Conservation (phyloP, 768 basidiomycete genomes). For the Asterophora lycoperdoides region DNA sequence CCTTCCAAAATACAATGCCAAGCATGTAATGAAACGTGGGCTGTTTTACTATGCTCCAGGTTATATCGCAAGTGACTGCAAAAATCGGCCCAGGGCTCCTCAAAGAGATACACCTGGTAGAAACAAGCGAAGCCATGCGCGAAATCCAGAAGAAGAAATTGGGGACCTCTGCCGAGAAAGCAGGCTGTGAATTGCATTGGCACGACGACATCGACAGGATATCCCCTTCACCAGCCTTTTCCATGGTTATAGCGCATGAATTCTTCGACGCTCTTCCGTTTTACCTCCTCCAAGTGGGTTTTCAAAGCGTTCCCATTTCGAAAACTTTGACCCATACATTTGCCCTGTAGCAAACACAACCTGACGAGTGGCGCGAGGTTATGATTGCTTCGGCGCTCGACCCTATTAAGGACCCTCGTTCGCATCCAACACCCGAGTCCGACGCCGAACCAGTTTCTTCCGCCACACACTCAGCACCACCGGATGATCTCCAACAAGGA, state of each 20-base stretch:
- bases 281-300: conserved; percentile 75
- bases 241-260: conserved; percentile 90
- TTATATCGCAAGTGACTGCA: conserved; percentile 44
- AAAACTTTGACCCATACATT: background rate
- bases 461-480: background rate
- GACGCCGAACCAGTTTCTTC: background rate
- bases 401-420: conserved; percentile 15
- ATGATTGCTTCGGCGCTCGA: conserved; percentile 50
- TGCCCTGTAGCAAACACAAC: conserved; percentile 54
- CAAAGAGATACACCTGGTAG: conserved; percentile 68
- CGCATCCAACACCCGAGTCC: background rate
- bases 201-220: conserved; percentile 71
- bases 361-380: conserved; percentile 81
- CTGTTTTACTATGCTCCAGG: conserved; percentile 37
- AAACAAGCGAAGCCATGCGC: conserved; percentile 70
- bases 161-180: conserved; percentile 20
- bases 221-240: conserved; percentile 49
- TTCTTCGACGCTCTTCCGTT: conserved; percentile 97
- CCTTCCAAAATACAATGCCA: background rate
- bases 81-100: conserved; percentile 27
- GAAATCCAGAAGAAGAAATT: conserved; percentile 57
- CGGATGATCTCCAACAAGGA: conserved; percentile 14
- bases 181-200: conserved; percentile 55
- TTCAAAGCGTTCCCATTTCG: background rate
- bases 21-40: background rate